Base-by-base conservation (phyloP, 2,329 filamentous ascomycete species). In the Colletotrichum aenigma region DNA sequence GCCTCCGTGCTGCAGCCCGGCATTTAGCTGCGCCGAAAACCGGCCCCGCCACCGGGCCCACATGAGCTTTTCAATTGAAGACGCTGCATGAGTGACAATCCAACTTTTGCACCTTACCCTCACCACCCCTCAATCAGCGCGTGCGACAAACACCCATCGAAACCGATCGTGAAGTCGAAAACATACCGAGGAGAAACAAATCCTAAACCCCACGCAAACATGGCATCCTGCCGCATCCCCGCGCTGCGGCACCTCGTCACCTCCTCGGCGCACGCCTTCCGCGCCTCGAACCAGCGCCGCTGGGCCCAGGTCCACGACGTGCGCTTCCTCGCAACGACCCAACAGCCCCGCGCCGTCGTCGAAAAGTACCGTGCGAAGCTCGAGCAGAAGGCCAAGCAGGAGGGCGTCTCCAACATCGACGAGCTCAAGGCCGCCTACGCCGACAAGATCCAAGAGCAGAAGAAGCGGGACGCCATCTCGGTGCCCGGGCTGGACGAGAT, bases 271-370 rank as follows among this genome's bases (percentile, higher is more conserved):
- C 84, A 82, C 69, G 77, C 81, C 13, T 79, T 82, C 32, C 83
- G 82, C 77, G 80, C 81, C 70, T 78, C 82, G 71, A 83, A 87
- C 79, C 96, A 98, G 85, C 92, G 93, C 71, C 92, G 96, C 83
- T 97, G 95, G 94, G 96, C 96, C 3, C 95, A 95, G 81, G 96
- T 98, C 34, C 95, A 97, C 84, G 95, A 98, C 85, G 93, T 98
- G 64, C 95, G 96, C 78, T 98, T 96, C 88, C 91, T 98, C 61
- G 94, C 94, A 76, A 97, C 95, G 18, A 94, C 96, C 77, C 91
- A 91, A 74, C 88, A 91, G 73, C 89, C 93, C 62, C 90, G 91
- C 74, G 89, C 90, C 79, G 88, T 98, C 52, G 83, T 95, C 78
- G 95, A 98, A 78, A 97, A 95, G 85, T 99, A 99, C 88, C 92